These are phyloP conservation scores for Auriculariales sp. DNA, from an alignment of 768 basidiomycete genomes.

Conservation along the genomic window DNA sequence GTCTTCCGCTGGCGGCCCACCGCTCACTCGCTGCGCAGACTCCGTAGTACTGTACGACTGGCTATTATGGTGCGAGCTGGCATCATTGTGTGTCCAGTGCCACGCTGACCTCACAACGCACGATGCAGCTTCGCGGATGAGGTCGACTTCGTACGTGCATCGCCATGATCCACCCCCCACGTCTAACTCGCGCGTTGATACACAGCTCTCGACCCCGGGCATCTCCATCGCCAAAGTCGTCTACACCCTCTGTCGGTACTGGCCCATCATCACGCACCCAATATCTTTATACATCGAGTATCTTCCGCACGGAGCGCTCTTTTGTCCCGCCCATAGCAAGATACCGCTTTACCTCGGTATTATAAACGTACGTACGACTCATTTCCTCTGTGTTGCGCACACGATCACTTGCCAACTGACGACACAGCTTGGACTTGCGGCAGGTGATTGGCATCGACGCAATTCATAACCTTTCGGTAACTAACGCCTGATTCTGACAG, in stretches of 20 bases:
- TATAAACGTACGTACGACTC: background rate
- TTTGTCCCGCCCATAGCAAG: background rate
- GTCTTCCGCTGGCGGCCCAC: too few species aligned
- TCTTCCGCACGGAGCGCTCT: background rate
- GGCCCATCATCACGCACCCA: background rate
- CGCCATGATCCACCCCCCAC: background rate
- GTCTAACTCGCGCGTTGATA: background rate
- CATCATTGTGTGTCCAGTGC: background rate
- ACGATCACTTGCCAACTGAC: background rate
- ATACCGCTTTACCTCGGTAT: background rate
- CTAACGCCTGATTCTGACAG: too few species aligned
- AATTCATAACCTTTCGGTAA: too few species aligned
- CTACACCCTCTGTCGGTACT: background rate
- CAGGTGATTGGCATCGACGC: background rate
- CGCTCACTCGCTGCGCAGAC: too few species aligned
- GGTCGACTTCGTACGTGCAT: background rate
- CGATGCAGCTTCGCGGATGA: background rate
- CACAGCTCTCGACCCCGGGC: background rate
- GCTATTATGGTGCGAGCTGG: background rate
- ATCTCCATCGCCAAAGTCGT: background rate
- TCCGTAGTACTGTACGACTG: background rate
- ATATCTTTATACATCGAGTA: background rate
- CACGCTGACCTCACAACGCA: background rate
- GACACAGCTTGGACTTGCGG: background rate
- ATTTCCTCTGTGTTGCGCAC: background rate